Evolutionary conservation across 208 protist species (phyloP), one percentile per base, ranked within the genome.

Genomic region (Acanthamoeba culbertsoni): DNA sequence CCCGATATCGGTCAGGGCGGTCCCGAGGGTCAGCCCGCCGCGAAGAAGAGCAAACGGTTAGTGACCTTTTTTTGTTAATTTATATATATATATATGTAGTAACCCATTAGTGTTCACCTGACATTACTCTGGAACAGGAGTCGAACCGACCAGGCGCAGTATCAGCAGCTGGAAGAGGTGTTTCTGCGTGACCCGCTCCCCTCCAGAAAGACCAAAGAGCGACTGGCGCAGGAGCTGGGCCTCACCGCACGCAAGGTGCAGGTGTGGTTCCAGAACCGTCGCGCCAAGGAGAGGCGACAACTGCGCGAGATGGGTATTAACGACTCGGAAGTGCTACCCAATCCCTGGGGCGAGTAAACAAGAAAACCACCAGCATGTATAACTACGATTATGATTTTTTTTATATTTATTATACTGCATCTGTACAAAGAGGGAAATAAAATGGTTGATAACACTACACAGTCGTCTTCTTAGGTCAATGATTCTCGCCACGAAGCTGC

Each of bases 251-350:
- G 40, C 14, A 53, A 40, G 35, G 53, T 89, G 20, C 79, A 89
- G 53, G 48, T 89, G 7, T 89, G 79, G 79, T 89, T 89, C 53
- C 79, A 89, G 79, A 79, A 79, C 68, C 33, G 68, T 33, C 23
- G 68, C 7, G 68, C 68, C 37, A 79, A 79, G 68, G 40, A 79
- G 68, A 1, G 42, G 31, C 68, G 68, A 48, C 68, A 79, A 40
- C 59, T 68, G 59, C 59, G 59, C 28, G 59, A 68, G 59, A 68
- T 68, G 59, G 59, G 59, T 12, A 68, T 68, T 33, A 68, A 68
- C 59, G 59, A 68, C 59, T 37, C n/a, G 31, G n/a, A 12, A 10
- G n/a, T 68, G 7, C 59, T 68, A 12, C 59, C 59, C n/a, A 68
- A 68, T 18, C 59, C 59, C 31, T 68, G 59, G 59, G 59, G 59